Base-by-base conservation (phyloP, 2,329 filamentous ascomycete species). In the Sporothrix schenckii region DNA sequence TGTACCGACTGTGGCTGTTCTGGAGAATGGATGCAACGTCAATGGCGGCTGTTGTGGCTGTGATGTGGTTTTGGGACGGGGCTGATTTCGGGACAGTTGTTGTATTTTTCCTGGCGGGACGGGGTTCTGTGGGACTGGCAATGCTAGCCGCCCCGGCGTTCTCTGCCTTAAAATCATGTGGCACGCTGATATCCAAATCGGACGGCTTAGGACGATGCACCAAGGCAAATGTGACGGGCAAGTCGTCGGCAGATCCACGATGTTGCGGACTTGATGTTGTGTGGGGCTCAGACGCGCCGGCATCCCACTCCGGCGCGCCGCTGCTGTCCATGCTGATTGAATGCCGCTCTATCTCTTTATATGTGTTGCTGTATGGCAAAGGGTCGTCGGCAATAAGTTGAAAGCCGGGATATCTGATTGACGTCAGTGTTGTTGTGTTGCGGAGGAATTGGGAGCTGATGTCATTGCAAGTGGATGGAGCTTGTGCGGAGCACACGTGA, bases 1-100 rank as follows among this genome's bases (percentile, higher is more conserved):
- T 66, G 61, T 65, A 66, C 14, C 44, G 47, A 27, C 61, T 65
- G 24, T 66, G 47, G 61, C 24, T 50, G 27, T 52, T 66, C 19
- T 21, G 27, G 19, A 50, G 44, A 44, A 66, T 34, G 47, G 47
- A 34, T 16, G 41, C 44, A 5, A 50, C 44, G 14, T 41, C 7
- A 14, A 65, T 21, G 47, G 44, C 11, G 11, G 58, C 11, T 0
- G 34, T 21, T 14, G 39, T 39, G 13, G 39, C 39, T 6, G 39
- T 47, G 39, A 41, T 24, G 58, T 47, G 58, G 2, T 24, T 61
- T 39, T 58, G 54, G 16, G 30, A 13, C 16, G 16, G 16, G 47
- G 16, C 5, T n/a, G 16, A 7, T 30, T 11, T 30, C 11, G 21
- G 13, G 16, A 24, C 21, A 13, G 21, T 5, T 30, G 52, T 21